These are phyloP conservation scores for Glebionis coronaria DNA, from an alignment of 129 eudicot genomes.

Conservation along the genomic window DNA sequence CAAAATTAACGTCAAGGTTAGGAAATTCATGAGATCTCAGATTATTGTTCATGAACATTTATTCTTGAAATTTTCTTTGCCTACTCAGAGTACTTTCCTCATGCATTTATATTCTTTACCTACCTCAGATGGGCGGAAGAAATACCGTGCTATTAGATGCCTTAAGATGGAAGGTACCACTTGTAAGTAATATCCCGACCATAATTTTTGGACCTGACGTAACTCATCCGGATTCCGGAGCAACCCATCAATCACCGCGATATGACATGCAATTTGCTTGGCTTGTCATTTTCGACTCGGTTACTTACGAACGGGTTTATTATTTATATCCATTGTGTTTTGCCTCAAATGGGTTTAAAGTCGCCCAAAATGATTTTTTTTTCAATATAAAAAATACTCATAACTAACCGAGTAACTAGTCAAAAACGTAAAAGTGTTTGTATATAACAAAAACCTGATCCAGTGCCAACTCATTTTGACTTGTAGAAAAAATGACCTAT, in stretches of 20 bases:
- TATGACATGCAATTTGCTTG: constrained; percentile 8
- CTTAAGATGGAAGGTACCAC: constrained; percentile 66
- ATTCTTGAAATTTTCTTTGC: background rate
- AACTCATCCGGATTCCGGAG: constrained; percentile 73
- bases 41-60: background rate
- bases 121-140: constrained; percentile 66
- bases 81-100: background rate
- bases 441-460: too few relatives aligned
- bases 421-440: too few relatives aligned
- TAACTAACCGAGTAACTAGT: too few relatives aligned
- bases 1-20: constrained; percentile 71
- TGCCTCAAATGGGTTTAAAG: too few relatives aligned
- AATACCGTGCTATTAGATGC: constrained; percentile 82
- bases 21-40: background rate
- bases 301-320: too few relatives aligned
- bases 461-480: background rate
- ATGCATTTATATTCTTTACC: background rate
- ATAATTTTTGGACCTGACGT: constrained; percentile 86
- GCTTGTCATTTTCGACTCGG: too few relatives aligned
- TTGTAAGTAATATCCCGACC: constrained; percentile 75
- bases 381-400: too few relatives aligned
- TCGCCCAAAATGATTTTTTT: too few relatives aligned
- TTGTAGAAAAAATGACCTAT: background rate
- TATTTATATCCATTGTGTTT: too few relatives aligned
- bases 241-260: constrained; percentile 81